A percentile compares a stretch with the other conserved stretches of the same genome.
Conservation (phyloP, 306 rosid genomes). For the Malus asiatica region DNA sequence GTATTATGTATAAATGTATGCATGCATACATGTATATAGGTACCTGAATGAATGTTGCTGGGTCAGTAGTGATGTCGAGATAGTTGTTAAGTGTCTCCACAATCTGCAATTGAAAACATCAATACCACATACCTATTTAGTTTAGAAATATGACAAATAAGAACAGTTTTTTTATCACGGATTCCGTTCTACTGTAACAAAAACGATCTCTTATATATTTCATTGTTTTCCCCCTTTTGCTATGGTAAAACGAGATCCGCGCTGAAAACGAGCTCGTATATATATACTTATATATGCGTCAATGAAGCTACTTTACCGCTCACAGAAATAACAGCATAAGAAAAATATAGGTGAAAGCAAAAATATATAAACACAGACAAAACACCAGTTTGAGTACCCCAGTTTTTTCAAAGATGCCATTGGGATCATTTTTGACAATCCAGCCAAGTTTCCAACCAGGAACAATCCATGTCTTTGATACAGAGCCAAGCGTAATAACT, state of each 20-base stretch:
- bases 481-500: constrained; percentile 53
- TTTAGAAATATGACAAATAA: not conserved
- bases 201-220: too few relatives aligned
- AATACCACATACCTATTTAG: not conserved
- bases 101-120: constrained; percentile 20
- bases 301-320: too few relatives aligned
- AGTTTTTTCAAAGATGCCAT: constrained; percentile 32
- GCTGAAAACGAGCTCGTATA: too few relatives aligned
- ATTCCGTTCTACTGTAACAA: too few relatives aligned
- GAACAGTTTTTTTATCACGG: too few relatives aligned
- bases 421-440: constrained; percentile 50
- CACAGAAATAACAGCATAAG: too few relatives aligned
- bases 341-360: too few relatives aligned
- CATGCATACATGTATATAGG: not conserved
- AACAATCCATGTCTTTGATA: constrained; percentile 57
- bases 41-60: constrained; percentile 63
- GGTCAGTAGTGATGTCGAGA: constrained; percentile 39
- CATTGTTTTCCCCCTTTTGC: too few relatives aligned
- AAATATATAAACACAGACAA: not conserved
- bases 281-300: too few relatives aligned
- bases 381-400: constrained; percentile 26
- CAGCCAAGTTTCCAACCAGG: constrained; percentile 75
- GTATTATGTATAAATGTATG: too few relatives aligned
- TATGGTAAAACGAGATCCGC: too few relatives aligned
- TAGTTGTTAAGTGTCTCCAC: constrained; percentile 29